phyloP scores from a whole-genome alignment of 2,329 filamentous ascomycete species.

The Coniochaeta sp. region DNA sequence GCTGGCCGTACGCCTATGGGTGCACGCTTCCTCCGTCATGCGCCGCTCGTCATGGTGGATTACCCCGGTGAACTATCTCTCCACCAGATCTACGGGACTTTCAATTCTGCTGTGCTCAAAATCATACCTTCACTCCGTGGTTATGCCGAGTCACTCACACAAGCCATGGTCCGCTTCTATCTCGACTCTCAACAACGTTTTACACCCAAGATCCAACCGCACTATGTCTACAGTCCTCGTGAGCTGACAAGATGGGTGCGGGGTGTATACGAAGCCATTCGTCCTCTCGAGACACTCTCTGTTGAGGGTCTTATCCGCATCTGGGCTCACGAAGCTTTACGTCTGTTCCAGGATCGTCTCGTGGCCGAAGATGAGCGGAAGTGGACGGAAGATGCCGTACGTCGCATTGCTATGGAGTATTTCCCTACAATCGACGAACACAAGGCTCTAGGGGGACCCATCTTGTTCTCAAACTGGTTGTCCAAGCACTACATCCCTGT shows the following conservation, averaged over 20 bases:
- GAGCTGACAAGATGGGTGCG: constrained; percentile 97
- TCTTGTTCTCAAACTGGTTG: constrained; percentile 98
- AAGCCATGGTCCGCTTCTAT: constrained; percentile 97
- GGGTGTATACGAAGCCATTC: constrained; percentile 93
- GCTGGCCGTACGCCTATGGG: constrained; percentile 93
- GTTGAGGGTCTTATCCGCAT: constrained; percentile 91
- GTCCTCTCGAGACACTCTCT: constrained; percentile 78
- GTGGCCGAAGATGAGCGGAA: constrained; percentile 89
- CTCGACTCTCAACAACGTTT: constrained; percentile 90
- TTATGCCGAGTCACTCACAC: constrained; percentile 88
- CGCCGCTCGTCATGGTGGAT: constrained; percentile 98
- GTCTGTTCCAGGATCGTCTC: constrained; percentile 94
- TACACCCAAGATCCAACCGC: constrained; percentile 92
- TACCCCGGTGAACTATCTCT: constrained; percentile 95
- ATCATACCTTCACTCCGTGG: constrained; percentile 92
- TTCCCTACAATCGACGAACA: constrained; percentile 95
- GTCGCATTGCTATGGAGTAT: constrained; percentile 77
- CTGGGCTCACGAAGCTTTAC: constrained; percentile 95
- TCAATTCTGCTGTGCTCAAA: constrained; percentile 94
- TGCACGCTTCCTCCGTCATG: constrained; percentile 87
- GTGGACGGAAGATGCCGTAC: constrained; percentile 89
- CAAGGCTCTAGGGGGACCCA: constrained; percentile 83
- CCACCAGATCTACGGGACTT: constrained; percentile 96
- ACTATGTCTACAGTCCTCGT: constrained; percentile 99
- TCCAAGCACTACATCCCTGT: constrained; percentile 98